Base-by-base conservation (phyloP, 306 rosid genomes). In the Cercis canadensis region DNA sequence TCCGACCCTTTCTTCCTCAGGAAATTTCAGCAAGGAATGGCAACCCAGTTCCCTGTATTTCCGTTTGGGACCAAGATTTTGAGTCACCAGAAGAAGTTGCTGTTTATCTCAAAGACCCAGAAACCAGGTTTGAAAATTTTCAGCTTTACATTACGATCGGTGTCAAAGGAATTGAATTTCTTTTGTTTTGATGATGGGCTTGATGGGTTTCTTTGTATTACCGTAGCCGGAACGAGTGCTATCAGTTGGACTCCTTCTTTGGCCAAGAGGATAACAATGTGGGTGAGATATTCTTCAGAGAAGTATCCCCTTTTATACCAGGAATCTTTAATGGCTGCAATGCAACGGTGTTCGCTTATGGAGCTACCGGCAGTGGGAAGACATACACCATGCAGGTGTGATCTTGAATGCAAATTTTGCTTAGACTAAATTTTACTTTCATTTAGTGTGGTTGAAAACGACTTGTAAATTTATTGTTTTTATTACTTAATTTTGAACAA, bases 281-380 rank as follows among this genome's bases (percentile, higher is more conserved):
- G 50, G 70, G 79, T 49, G 79, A 57, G 86, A 94, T 94, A 56
- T 94, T 90, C 71, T 19, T 70, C 43, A 70, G 54, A 74, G 99
- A 94, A 83, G 89, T 94, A 19, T 81, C 78, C 62, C 95, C 95
- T 47, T 50, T 91, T 90, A 91, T 90, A 61, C 81, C 92, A 0
- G 87, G 82, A 33, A 74, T 94, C 62, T 89, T 90, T 65, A 79
- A 40, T 21, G 97, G 98, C 44, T 84, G 79, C 70, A 94, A 94
- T 21, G 90, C 91, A 0, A 90, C 97, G 0, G 97, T 94, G 43
- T 91, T 94, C 61, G 95, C 99, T 69, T 91, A 94, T 73, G 99
- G 99, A 14, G 99, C 99, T 70, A 91, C 99, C 10, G 96, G 99
- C 0, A 94, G 97, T 69, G 99, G 99, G 31, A 94, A 94, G 78